A percentile compares a stretch with the other conserved stretches of the same genome.
phyloP scores from a whole-genome alignment of 139 green algal genomes.

The Chlorella vulgaris region DNA sequence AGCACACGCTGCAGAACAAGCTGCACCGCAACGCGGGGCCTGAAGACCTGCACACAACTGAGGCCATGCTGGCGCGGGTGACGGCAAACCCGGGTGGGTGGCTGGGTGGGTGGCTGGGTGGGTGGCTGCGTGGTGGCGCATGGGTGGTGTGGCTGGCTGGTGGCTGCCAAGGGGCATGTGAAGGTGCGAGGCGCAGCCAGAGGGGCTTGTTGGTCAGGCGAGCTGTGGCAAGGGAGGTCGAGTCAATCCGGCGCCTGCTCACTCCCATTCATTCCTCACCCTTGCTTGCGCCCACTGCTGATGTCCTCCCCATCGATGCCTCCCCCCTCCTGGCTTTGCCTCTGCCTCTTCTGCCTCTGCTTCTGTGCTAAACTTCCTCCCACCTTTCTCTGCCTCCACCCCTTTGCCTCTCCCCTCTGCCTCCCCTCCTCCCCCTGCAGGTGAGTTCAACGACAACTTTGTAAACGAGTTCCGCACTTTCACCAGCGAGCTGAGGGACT shows the following conservation, averaged over 20 bases:
- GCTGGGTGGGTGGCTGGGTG: background rate
- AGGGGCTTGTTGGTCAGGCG: no score
- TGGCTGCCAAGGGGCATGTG: background rate
- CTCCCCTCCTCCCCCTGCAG: background rate
- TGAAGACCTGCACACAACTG: conserved; percentile 95
- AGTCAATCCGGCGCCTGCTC: no score
- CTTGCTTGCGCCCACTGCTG: no score
- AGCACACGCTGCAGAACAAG: conserved; percentile 99
- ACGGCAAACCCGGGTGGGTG: conserved; percentile 40
- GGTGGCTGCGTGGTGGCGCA: background rate
- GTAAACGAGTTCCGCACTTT: conserved; percentile 92
- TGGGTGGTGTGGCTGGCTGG: background rate
- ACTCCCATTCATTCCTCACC: no score
- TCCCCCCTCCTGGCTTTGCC: background rate
- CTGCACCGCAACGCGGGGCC: conserved; percentile 96
- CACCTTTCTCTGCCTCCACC: background rate
- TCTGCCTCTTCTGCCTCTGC: background rate
- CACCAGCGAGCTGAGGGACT: conserved; percentile 91
- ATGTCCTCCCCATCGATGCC: no score
- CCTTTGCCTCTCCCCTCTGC: no score
- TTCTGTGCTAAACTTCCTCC: background rate
- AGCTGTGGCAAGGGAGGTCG: no score
- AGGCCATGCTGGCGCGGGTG: conserved; percentile 88
- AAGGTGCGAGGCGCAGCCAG: no score
- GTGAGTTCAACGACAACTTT: conserved; percentile 82